These are phyloP conservation scores for Beta corolliflora DNA, from an alignment of 179 eudicot species.

Conservation along the genomic window DNA sequence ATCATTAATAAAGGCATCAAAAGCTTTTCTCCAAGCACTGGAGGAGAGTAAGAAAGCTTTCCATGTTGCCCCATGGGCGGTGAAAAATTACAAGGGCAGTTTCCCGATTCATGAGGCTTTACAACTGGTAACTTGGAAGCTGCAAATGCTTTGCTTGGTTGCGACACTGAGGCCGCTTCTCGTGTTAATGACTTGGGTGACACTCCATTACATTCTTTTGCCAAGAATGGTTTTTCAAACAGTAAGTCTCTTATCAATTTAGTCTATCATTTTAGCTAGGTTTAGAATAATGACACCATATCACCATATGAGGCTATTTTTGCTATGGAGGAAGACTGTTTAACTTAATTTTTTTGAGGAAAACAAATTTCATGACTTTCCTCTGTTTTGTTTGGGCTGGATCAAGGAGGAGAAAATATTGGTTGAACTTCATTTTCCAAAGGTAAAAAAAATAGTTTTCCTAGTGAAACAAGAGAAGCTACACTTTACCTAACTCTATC, in stretches of 20 bases:
- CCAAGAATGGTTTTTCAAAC: background rate
- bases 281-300: no score
- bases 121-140: background rate
- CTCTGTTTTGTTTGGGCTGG: no score
- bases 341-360: no score
- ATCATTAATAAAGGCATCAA: background rate
- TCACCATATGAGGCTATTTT: no score
- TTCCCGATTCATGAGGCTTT: conserved; percentile 23
- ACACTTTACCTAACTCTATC: no score
- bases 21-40: background rate
- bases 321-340: no score
- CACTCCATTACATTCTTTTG: conserved; percentile 17
- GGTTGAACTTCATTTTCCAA: no score
- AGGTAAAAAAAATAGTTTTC: no score
- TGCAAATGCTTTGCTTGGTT: background rate
- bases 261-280: no score
- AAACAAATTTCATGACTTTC: no score
- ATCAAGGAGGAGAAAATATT: no score
- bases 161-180: background rate
- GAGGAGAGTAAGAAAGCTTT: background rate
- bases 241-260: conserved; percentile 1
- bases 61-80: background rate
- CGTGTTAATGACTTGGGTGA: conserved; percentile 19
- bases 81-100: conserved; percentile 13
- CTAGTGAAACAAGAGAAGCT: no score